phyloP scores from a whole-genome alignment of 768 basidiomycete species.

The Paxillus ammoniavirescens region DNA sequence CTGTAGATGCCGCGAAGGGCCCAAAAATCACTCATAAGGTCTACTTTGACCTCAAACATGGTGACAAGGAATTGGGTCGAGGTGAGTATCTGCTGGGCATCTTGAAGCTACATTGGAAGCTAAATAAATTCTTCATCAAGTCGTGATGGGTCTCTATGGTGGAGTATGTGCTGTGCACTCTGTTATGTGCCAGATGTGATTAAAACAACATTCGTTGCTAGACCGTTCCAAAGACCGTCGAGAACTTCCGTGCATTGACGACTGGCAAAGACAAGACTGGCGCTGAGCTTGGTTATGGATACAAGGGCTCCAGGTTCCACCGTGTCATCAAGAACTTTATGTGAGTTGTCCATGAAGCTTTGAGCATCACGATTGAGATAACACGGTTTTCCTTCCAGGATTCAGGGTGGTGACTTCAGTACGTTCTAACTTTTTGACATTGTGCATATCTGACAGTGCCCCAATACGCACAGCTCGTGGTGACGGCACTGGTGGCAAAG shows the following conservation, averaged over 20 bases:
- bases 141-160: constrained; percentile 88
- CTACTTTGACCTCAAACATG: constrained; percentile 94
- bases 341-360: constrained; percentile 37
- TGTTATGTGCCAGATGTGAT: neutral
- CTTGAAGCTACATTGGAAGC: neutral
- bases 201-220: constrained; percentile 26
- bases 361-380: neutral
- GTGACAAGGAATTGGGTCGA: constrained; percentile 81
- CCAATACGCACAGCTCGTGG: constrained; percentile 56
- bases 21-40: constrained; percentile 92
- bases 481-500: constrained; percentile 92
- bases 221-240: constrained; percentile 95
- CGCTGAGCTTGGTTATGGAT: constrained; percentile 77
- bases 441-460: constrained; percentile 14
- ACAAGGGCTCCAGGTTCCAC: constrained; percentile 96
- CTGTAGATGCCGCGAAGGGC: constrained; percentile 78
- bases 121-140: constrained; percentile 35
- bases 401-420: constrained; percentile 99
- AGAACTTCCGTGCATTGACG: constrained; percentile 95
- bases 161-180: constrained; percentile 49
- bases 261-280: constrained; percentile 74
- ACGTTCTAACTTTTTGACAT: constrained; percentile 32
- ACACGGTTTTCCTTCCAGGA: constrained; percentile 46
- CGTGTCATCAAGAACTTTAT: constrained; percentile 94
- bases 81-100: constrained; percentile 42